Base-by-base conservation (phyloP, 2,329 filamentous ascomycete species). In the Seiridium cupressi region DNA sequence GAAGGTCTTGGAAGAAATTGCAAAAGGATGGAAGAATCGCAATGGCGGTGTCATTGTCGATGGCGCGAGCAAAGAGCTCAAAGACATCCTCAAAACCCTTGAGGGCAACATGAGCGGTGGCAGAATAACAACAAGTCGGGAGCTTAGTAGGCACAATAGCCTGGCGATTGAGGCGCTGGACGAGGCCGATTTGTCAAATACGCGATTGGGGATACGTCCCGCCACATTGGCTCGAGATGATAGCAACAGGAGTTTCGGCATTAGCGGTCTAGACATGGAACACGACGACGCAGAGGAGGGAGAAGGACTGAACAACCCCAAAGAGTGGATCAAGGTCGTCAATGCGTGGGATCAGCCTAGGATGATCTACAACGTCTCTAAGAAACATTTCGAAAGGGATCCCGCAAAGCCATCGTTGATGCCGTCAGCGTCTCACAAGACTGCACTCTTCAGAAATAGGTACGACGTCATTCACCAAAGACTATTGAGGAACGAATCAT, bases 401-500 rank as follows among this genome's bases (percentile, higher is more conserved):
- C 79, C 81, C 3, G 81, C 83, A 10, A 87, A 87, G 64, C 85
- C 90, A 11, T 89, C 89, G 1, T 72, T 94, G 46, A 80, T 99
- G 63, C 92, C 96, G 0, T 80, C 85, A 7, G 87, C 92, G 13
- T 85, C 88, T 5, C 90, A 93, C 70, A 97, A 96, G 74, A 97
- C 92, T 1, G 81, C 87, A 3, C 80, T 95, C 49, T 97, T 97
- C 76, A 87, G 93, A 65, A 93, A 97, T 72, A 86, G 93, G 63
- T 98, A 96, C 73, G 90, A 97, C 68, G 84, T 98, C 58, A 89
- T 98, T 55, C 91, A 97, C 72, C 94, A 98, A 73, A 89, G 95
- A 18, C 84, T 98, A 18, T 84, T 98, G 46, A 89, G 95, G 54
- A 97, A 97, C 71, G 93, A 97, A 74, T 89, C 91, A 26, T 99